Base-by-base conservation (phyloP, 306 rosid species). In the Prunus dulcis region DNA sequence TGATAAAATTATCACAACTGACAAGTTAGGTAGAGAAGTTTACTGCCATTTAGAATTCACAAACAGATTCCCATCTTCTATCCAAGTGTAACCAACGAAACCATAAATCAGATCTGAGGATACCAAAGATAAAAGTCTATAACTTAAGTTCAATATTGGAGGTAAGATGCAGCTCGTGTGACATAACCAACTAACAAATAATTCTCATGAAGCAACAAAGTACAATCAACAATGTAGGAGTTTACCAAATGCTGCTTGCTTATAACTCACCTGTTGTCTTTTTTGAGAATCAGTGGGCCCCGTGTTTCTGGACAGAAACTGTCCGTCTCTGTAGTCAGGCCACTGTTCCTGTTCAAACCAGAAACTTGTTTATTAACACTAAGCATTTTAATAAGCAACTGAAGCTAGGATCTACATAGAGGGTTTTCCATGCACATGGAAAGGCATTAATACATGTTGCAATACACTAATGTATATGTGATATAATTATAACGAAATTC, bases 321-420 rank as follows among this genome's bases (percentile, higher is more conserved):
- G 95, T 47, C 89, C 93, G 82, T 88, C 91, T 73, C 84, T 76
- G 67, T 84, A 78, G 80, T 93, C 98, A 34, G 84, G 82, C 90
- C 87, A 84, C 82, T 79, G 95, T 58, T 91, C 98, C 98, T 93
- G 87, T 79, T 67, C 64, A 63, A 76, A 73, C 69, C 53, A 81
- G 51, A 64, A 66, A 68, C 55, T 56, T 55, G 13, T 32, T 46
- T 7, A 53, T 34, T 18, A 18, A 34, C 22, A 32, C 25, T 64
- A 34, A 43, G 15, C 1, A 14, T 13, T 67, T 66, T 43, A 20
- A 43, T 67, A 66, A 19, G 50, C 23, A 57, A 72, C 58, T 43
- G 67, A 41, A 72, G 25, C 9, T 6, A 38, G 43, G 43, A 38
- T 38, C 43, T 38, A 38, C 9, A 38, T 38, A 15, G 12, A 32